Evolutionary conservation across 441 rosid genomes (phyloP).

Genomic region (Francoa sonchifolia): DNA sequence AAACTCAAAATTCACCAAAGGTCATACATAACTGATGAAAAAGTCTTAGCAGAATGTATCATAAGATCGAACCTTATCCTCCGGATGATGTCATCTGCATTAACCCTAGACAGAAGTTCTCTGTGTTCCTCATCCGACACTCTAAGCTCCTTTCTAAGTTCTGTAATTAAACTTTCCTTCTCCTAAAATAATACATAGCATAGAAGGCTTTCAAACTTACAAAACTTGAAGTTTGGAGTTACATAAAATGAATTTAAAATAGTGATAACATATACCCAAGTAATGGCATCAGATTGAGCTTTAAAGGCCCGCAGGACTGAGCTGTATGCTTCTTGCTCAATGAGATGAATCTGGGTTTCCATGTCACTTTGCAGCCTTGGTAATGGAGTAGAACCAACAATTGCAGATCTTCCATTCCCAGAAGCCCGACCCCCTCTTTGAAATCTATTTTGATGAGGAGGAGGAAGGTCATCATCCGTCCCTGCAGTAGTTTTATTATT

Average conservation of each 20-base stretch:
- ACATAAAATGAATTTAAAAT: not conserved
- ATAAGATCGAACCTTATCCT: constrained; percentile 65
- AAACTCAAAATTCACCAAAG: constrained; percentile 15
- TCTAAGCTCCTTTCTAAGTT: constrained; percentile 89
- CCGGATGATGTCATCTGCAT: constrained; percentile 72
- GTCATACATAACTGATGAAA: constrained; percentile 9
- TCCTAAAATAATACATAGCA: constrained; percentile 37
- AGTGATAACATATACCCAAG: constrained; percentile 55
- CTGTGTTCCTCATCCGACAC: constrained; percentile 98
- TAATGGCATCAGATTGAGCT: constrained; percentile 96
- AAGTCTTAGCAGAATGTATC: constrained; percentile 8
- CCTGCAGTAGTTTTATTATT: constrained; percentile 35
- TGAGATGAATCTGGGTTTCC: constrained; percentile 90
- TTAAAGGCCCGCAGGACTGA: constrained; percentile 89
- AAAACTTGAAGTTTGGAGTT: not conserved
- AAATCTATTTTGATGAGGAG: constrained; percentile 80
- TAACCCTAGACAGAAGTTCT: constrained; percentile 71
- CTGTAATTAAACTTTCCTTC: constrained; percentile 90
- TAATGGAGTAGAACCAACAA: constrained; percentile 42
- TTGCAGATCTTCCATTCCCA: constrained; percentile 75
- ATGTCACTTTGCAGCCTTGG: constrained; percentile 73
- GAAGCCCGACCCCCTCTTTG: constrained; percentile 62
- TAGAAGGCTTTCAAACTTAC: constrained; percentile 7
- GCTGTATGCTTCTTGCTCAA: constrained; percentile 92
- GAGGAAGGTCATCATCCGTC: constrained; percentile 97